phyloP scores from a whole-genome alignment of 208 protist species.

The Wallacemonas collosoma region DNA sequence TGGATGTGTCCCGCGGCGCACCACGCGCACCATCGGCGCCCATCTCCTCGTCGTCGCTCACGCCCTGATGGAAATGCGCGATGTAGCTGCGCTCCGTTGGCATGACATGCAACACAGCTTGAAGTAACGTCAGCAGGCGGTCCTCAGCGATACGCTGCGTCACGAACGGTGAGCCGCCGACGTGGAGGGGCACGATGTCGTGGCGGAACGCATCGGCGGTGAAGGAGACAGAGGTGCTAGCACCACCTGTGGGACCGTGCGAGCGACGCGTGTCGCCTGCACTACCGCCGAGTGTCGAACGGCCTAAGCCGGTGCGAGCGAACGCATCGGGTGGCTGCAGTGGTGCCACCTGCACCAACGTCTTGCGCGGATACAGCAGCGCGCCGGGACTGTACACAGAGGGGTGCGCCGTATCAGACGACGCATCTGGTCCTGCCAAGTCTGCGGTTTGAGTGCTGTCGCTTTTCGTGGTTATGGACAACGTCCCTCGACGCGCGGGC shows the following conservation, averaged over 20 bases:
- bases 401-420: too few species aligned
- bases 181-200: background rate
- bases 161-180: background rate
- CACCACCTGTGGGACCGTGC: background rate
- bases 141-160: conserved; percentile 17
- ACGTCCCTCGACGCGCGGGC: background rate
- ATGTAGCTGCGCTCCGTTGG: conserved; percentile 12
- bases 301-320: too few species aligned
- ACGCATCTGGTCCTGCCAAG: too few species aligned
- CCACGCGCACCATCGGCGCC: too few species aligned
- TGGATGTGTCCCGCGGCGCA: too few species aligned
- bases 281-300: too few species aligned
- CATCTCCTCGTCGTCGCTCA: conserved; percentile 11
- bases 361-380: too few species aligned
- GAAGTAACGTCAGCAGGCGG: conserved; percentile 10
- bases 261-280: too few species aligned
- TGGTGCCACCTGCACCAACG: too few species aligned
- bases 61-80: background rate
- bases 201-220: conserved; percentile 6
- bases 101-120: conserved; percentile 12
- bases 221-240: conserved; percentile 1
- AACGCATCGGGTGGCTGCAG: too few species aligned
- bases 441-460: too few species aligned
- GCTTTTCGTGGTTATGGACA: background rate
- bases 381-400: too few species aligned